Base-by-base conservation (phyloP, 2,329 filamentous ascomycete species). In the Penicillium brasilianum region DNA sequence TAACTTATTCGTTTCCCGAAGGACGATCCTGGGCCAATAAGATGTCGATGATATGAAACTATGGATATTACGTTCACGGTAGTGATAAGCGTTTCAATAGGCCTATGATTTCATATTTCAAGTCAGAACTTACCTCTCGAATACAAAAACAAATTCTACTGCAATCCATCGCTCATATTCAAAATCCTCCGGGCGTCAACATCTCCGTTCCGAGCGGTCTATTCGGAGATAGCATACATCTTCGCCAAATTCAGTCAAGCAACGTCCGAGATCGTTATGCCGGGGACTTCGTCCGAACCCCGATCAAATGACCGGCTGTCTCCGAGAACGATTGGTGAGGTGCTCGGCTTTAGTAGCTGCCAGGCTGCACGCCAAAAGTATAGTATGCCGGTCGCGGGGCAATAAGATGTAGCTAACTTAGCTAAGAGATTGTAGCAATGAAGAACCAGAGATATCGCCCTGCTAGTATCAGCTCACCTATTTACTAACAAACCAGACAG, bases 21-120 rank as follows among this genome's bases (percentile, higher is more conserved):
- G 48, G 37, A 55, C 34, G 43, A 44, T 30, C 41, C 28, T 46
- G 36, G 39, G 56, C 67, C 67, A 69, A 69, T 69, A 46, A 57
- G 37, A 46, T 48, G 18, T 18, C 59, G 13, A 69, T 63, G 61
- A 67, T 67, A 69, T 66, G 51, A 59, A 67, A 68, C 62, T 57
- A 64, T 68, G 66, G 64, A 66, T 57, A 55, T 34, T 14, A 28
- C 41, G 16, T 56, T 22, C 36, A 53, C 5, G 54, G 57, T 7
- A 60, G 22, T 28, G 57, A 63, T 59, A 46, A 50, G 41, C 48
- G 28, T 52, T 22, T 30, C 48, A 11, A 18, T 36, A 18, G n/a
- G 30, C n/a, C 46, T 22, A 30, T 52, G 55, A 44, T 52, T 25
- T 44, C 22, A 52, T 43, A 16, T 30, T 43, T 20, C 7, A 34